These are phyloP conservation scores for Phytophthora cajani DNA, from an alignment of 352 stramenopile species.

Conservation along the genomic window DNA sequence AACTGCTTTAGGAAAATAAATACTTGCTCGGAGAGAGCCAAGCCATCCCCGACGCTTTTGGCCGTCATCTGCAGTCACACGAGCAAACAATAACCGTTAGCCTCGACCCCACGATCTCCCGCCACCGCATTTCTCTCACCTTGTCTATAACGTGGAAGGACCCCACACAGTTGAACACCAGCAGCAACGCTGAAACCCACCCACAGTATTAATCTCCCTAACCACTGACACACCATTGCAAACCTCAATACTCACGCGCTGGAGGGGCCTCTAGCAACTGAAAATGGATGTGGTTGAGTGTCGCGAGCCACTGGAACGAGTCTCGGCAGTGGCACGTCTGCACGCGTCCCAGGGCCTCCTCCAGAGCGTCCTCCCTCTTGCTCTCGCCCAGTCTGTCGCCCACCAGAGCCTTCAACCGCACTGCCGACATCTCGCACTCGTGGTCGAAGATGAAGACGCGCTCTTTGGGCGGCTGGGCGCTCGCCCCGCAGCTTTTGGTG, in stretches of 20 bases:
- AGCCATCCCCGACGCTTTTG: constrained; percentile 55
- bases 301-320: constrained; percentile 79
- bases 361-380: constrained; percentile 19
- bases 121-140: constrained; percentile 21
- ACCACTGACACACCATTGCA: constrained; percentile 5
- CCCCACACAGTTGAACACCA: constrained; percentile 68
- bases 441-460: constrained; percentile 76
- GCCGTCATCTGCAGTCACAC: constrained; percentile 47
- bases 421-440: constrained; percentile 49
- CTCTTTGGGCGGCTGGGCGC: constrained; percentile 33
- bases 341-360: constrained; percentile 44
- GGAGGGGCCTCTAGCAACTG: constrained; percentile 55
- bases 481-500: constrained; percentile 33
- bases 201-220: constrained; percentile 7
- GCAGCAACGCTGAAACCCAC: constrained; percentile 46
- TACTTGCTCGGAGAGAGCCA: constrained; percentile 68
- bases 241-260: constrained; percentile 41
- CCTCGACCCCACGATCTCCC: background rate
- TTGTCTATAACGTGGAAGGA: constrained; percentile 80
- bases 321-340: constrained; percentile 61
- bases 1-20: constrained; percentile 77
- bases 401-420: constrained; percentile 16
- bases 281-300: constrained; percentile 77
- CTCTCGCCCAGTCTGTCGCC: constrained; percentile 12
- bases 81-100: background rate